Conservation (phyloP, 129 eudicot genomes). For the Pittosporum tobira region DNA sequence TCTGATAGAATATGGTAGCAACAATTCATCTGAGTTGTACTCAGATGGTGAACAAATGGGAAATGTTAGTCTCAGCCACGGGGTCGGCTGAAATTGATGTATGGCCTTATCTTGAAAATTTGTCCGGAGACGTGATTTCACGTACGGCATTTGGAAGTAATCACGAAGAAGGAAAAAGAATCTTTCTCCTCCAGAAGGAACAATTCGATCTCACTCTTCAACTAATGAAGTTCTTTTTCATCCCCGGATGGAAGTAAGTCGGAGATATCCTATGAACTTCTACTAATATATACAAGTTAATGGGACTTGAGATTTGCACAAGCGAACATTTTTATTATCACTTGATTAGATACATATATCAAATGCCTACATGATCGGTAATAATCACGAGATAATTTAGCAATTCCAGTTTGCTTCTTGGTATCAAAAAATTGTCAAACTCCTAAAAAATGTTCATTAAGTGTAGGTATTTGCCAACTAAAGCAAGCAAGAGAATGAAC, state of each 20-base stretch:
- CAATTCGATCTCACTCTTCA: conserved; percentile 21
- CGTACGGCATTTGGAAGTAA: too few species aligned
- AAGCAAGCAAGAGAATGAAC: conserved; percentile 29
- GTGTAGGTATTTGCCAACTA: conserved; percentile 37
- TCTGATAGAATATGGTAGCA: conserved; percentile 30
- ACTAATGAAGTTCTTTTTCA: conserved; percentile 3
- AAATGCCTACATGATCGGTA: too few species aligned
- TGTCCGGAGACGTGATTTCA: conserved; percentile 43
- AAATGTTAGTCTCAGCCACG: neutral
- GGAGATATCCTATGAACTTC: neutral
- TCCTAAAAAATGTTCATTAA: neutral
- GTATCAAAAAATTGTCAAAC: too few species aligned
- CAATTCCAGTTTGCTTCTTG: too few species aligned
- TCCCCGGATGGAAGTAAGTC: conserved; percentile 55
- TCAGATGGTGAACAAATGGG: conserved; percentile 37
- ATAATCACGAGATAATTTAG: too few species aligned
- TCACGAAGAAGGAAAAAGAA: conserved; percentile 36
- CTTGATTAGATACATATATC: too few species aligned
- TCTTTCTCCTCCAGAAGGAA: conserved; percentile 41
- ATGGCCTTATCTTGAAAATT: conserved; percentile 31
- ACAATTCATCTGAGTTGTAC: conserved; percentile 32
- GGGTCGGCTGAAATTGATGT: too few species aligned
- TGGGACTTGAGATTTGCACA: too few species aligned
- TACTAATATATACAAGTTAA: too few species aligned
- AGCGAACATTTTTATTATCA: too few species aligned